Base-by-base conservation (phyloP, 2,329 filamentous ascomycete genomes). In the Rhynchosporium secalis region DNA sequence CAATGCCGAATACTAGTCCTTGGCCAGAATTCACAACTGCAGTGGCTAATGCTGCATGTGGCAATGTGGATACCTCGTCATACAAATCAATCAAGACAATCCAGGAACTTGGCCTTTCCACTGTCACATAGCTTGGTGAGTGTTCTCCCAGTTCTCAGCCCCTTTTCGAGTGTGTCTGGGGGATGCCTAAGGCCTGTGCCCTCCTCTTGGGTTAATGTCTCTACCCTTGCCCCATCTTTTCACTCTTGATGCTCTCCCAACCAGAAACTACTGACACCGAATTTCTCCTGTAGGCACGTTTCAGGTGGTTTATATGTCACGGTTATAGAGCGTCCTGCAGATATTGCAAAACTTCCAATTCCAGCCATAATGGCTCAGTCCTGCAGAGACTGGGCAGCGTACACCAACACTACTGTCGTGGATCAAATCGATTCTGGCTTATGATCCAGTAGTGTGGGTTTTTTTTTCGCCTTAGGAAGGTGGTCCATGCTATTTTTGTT, bases 351-450 rank as follows among this genome's bases (percentile, higher is more conserved):
- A 58, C 65, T 79, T 68, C 66, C 66, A 15, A 76, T 86, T 33
- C 82, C 83, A 0, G 71, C 72, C 33, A 75, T 79, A 4, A 78
- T 84, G 63, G 75, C 76, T 31, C 76, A 86, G 71, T 83, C 81
- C 20, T 85, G 81, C 65, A 70, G 76, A 41, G 76, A 83, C 61
- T 85, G 84, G 84, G 75, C 72, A 4, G 67, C 69, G 7, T 86
- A 79, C 76, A 83, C 81, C 3, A 69, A 73, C 12, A 72, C 73
- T 2, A 78, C 81, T 65, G 74, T 80, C 6, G 78, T 79, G 1
- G 76, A 78, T 9, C 80, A 83, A 71, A 83, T 84, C 64, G 82
- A 86, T 68, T 83, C 81, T 63, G 83, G 83, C 3, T 38, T 61
- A 31, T 61, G 33, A 38, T 26, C 9, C n/a, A 15, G 20, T 29